Evolutionary conservation across 2,329 filamentous ascomycete genomes (phyloP), one percentile per base, ranked within the genome.

Genomic region (Beauveria pseudobassiana): DNA sequence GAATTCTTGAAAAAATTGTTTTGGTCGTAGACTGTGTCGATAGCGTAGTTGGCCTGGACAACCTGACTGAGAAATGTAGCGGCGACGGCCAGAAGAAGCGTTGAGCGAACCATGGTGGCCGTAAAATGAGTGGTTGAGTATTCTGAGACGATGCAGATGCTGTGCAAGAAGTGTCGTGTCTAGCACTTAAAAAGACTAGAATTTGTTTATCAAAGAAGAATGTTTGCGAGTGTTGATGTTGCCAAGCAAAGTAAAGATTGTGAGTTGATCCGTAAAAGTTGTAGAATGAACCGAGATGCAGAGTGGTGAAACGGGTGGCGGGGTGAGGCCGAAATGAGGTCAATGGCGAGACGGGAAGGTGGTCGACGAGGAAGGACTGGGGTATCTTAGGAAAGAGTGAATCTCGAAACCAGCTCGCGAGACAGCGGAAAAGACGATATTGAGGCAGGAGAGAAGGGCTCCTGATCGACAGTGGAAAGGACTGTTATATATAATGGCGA

Each of bases 1-100:
- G 68, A 85, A 85, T 57, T 75, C 72, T 22, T 76, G 66, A 71
- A 85, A 85, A 72, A 85, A 86, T 85, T 85, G 69, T 70, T 74
- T 7, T 69, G 62, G 71, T 84, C 76, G 72, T 77, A 85, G 49
- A 72, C 69, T 66, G 80, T 78, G 60, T 76, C 71, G 56, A 84
- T 74, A 12, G 68, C 70, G 70, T 85, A 85, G 59, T 66, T 64
- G 8, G 73, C 71, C 12, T 65, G 64, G 55, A 66, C 66, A 49
- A 63, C 65, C 20, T 65, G 66, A 45, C 67, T 65, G 53, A 73
- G 59, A 60, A 77, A 63, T 28, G 72, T 67, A 34, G 70, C 69
- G 55, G 73, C 67, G 49, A 65, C 66, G n/a, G 73, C 62, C 55
- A 65, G 61, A 49, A 72, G 62, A 34, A 66, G 52, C 26, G 67